phyloP scores from a whole-genome alignment of 495 filamentous ascomycete species.

The Bacidia rubella region DNA sequence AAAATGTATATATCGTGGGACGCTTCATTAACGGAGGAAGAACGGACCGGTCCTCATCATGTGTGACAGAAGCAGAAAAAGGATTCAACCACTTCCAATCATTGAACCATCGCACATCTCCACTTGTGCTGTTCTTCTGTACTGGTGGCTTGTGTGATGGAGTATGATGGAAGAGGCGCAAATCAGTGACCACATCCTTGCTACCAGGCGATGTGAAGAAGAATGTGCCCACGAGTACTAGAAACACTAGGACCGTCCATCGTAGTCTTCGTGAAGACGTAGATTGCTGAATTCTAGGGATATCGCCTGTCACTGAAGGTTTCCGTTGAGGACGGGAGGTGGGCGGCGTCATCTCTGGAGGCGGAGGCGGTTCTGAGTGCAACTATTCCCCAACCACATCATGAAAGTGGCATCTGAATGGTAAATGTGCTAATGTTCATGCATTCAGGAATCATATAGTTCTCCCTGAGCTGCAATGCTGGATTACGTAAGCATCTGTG shows the following conservation, averaged over 20 bases:
- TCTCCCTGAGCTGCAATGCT: no score
- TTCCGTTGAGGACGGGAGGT: conserved; percentile 8
- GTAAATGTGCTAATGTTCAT: no score
- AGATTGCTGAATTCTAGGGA: conserved; percentile 1
- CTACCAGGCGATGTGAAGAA: conserved; percentile 26
- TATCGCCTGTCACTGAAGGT: conserved; percentile 10
- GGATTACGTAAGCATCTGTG: no score
- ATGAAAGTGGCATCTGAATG: not conserved
- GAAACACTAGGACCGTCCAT: conserved; percentile 19
- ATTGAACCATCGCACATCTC: conserved; percentile 70
- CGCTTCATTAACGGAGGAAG: conserved; percentile 65
- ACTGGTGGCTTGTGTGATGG: conserved; percentile 60
- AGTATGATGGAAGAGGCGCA: conserved; percentile 41
- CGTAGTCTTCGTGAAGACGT: conserved; percentile 13
- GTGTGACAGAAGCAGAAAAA: conserved; percentile 73
- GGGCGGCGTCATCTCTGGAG: not conserved
- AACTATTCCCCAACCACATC: not conserved
- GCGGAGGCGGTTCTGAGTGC: conserved; percentile 3
- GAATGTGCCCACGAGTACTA: conserved; percentile 32
- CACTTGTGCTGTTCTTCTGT: conserved; percentile 65
- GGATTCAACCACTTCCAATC: conserved; percentile 82
- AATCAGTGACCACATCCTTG: conserved; percentile 19
- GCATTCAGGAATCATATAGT: no score
- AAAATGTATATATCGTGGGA: conserved; percentile 84
- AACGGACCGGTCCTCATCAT: conserved; percentile 76